Conservation (phyloP, 169 alveolate genomes). For the Plasmodium knowlesi region DNA sequence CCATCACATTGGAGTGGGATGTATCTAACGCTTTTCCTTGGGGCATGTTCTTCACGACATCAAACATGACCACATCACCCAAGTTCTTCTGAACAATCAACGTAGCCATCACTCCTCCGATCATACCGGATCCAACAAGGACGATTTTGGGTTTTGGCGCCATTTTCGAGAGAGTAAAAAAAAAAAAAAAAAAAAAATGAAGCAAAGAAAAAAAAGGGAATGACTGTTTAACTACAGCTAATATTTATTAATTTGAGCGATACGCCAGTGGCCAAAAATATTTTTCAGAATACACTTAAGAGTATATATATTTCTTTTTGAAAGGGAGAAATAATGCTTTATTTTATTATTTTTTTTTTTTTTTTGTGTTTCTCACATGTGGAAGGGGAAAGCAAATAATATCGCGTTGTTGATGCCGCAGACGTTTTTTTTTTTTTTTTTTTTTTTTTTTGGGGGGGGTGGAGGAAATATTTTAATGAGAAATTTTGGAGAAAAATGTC, state of each 20-base stretch:
- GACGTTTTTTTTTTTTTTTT: not conserved
- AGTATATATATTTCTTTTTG: too few relatives aligned
- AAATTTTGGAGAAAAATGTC: not conserved
- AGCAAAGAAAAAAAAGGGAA: not conserved
- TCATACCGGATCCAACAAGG: constrained; percentile 88
- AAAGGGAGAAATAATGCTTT: not conserved
- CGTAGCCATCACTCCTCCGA: constrained; percentile 88
- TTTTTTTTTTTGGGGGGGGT: too few relatives aligned
- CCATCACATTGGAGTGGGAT: constrained; percentile 82
- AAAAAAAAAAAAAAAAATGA: not conserved
- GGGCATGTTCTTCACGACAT: constrained; percentile 87
- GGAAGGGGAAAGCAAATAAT: not conserved
- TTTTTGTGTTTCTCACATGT: not conserved
- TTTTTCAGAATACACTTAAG: too few relatives aligned
- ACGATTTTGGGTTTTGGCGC: constrained; percentile 81
- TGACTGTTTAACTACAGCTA: not conserved
- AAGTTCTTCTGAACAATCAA: constrained; percentile 85
- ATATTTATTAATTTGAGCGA: not conserved
- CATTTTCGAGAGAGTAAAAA: not conserved
- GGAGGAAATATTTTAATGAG: not conserved
- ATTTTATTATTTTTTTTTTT: too few relatives aligned
- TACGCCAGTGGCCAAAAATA: not conserved
- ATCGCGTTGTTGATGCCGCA: not conserved
- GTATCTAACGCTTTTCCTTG: constrained; percentile 89
- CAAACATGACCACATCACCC: constrained; percentile 87